Base-by-base conservation (phyloP, 306 rosid genomes). In the Corylus americana region DNA sequence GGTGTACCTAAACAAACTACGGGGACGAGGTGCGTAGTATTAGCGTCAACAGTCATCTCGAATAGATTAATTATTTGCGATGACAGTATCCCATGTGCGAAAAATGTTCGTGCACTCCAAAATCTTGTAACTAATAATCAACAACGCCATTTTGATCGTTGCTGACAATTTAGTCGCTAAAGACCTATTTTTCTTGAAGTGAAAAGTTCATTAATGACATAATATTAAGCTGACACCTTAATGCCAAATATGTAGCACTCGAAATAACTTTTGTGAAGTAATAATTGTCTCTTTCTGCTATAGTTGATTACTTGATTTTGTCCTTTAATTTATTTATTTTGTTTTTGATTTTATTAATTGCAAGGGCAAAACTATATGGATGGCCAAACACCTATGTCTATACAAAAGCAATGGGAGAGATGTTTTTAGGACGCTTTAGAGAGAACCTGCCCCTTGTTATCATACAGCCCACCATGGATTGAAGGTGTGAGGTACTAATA, bases 401-500 rank as follows among this genome's bases (percentile, higher is more conserved):
- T n/a, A 88, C 92, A 13, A 86, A 86, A 55, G 90, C 88, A 39
- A 84, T 82, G 85, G 94, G 91, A 76, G 90, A 90, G 50, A 86
- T 89, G 82, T 3, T 77, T 55, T 0, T 87, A 31, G 35, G 35
- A 5, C 74, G 76, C 17, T 59, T 16, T 1, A 83, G 73, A 51
- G 81, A 61, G 14, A 79, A 77, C 0, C 17, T 85, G 1, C 75
- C 89, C 0, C 20, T 83, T 27, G 42, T 79, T 29, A 70, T 89
- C 54, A 2, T 79, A 54, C 87, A 86, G 0, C 92, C 88, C 2
- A 62, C 86, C n/a, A 12, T 62, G 3, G 92, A 62, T 87, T 48
- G 87, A 89, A 81, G 82, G 79, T 17, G 44, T 79, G 7, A 83
- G 85, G 88, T 86, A 85, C 2, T 5, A 42, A 42, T 22, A 22